A percentile compares a stretch with the other conserved stretches of the same genome.
Evolutionary conservation across 768 basidiomycete species (phyloP).

Genomic region (Auriculariales sp.): DNA sequence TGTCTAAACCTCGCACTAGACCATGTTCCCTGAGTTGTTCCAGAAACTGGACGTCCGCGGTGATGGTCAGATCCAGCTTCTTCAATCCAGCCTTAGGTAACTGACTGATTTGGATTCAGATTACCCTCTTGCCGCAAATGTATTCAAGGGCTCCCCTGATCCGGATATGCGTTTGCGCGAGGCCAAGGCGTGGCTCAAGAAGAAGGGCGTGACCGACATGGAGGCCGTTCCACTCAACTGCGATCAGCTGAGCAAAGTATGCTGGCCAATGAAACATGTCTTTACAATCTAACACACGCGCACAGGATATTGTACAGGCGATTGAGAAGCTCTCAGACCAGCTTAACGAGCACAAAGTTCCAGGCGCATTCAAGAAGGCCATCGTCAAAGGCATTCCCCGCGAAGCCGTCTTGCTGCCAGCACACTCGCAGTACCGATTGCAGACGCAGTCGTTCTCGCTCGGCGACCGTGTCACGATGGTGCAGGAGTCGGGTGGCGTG

Average conservation of each 20-base stretch:
- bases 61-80: slow-evolving; percentile 34
- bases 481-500: slow-evolving; percentile 86
- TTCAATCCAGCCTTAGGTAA: slow-evolving; percentile 1
- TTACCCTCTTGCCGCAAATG: slow-evolving; percentile 49
- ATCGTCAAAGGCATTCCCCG: slow-evolving; percentile 90
- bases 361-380: slow-evolving; percentile 67
- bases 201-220: slow-evolving; percentile 75
- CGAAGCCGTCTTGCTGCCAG: slow-evolving; percentile 84
- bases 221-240: slow-evolving; percentile 87
- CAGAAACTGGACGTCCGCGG: slow-evolving; percentile 50
- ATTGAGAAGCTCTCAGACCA: slow-evolving; percentile 67
- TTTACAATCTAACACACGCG: neutral
- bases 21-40: slow-evolving; percentile 76
- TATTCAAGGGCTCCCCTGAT: slow-evolving; percentile 41
- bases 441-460: slow-evolving; percentile 79
- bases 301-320: slow-evolving; percentile 58
- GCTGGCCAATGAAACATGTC: slow-evolving; percentile 1
- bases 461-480: slow-evolving; percentile 92
- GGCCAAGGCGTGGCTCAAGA: slow-evolving; percentile 73
- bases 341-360: slow-evolving; percentile 44
- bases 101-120: slow-evolving; percentile 27
- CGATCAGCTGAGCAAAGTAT: slow-evolving; percentile 80
- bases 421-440: slow-evolving; percentile 76
- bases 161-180: slow-evolving; percentile 55
- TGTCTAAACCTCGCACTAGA: slow-evolving; percentile 22